Evolutionary conservation across 1,284 basidiomycete genomes (phyloP), one percentile per base, ranked within the genome.

Genomic region (Xerocomus nothofagi): DNA sequence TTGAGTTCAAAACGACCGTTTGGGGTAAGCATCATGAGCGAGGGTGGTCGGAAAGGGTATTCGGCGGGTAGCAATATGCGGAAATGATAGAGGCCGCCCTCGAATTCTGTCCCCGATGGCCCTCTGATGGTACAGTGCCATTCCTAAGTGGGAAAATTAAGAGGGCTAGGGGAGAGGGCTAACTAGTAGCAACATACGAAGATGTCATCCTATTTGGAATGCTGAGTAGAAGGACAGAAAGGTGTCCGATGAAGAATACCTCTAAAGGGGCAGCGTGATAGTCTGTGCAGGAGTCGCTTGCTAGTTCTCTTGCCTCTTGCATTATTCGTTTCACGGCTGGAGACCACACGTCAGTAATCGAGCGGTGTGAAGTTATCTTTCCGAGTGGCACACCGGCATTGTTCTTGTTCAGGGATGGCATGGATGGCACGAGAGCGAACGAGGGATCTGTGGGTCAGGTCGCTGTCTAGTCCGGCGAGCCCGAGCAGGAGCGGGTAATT

Each of bases 61-160:
- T 93, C 91, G 41, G 93, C 83, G 3, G 95, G 95, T 7, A 98
- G 75, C 18, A 93, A 69, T 63, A 98, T 92, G 47, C 94, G 84
- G 62, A 96, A 88, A 71, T 98, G 94, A 71, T 98, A 98, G 44
- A 89, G 67, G 54, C 92, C 91, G 49, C 91, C 91, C 63, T 95
- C 91, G 57, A 91, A 98, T 63, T 96, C 93, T 24, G 89, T 93
- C 5, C 84, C 91, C 17, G 79, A 62, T 3, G 95, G 85, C 1
- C 95, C 96, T 54, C 93, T 84, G 43, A 98, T 77, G 7, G 96
- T 98, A 62, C 94, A 98, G 67, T 98, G 95, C 96, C 96, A 99
- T 76, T 97, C 93, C 88, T 91, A 11, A 32, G 43, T 9, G 41
- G 30, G 39, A 59, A 61, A 57, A 69, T 53, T 23, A 67, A 73